Evolutionary conservation across 2,329 filamentous ascomycete species (phyloP).

Genomic region (Ophiostoma triangulosporum): DNA sequence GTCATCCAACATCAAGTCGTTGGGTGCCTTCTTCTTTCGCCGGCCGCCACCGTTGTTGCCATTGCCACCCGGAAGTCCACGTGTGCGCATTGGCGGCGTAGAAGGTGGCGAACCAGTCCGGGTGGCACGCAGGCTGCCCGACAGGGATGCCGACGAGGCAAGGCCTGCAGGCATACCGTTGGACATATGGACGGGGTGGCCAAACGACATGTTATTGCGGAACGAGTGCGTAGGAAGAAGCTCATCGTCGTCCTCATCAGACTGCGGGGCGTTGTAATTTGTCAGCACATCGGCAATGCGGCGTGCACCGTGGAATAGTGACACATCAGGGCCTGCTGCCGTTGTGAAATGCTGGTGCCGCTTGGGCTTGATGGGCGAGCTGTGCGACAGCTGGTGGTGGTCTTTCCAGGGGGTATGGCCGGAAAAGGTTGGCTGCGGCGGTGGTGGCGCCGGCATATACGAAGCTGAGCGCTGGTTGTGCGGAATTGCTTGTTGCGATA

Average conservation of each 20-base stretch:
- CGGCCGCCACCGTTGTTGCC: conserved; percentile 22
- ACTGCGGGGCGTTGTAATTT: conserved; percentile 47
- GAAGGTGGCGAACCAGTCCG: conserved; percentile 67
- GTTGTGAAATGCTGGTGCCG: conserved; percentile 64
- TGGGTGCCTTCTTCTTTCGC: conserved; percentile 32
- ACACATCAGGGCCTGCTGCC: conserved; percentile 56
- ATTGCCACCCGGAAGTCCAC: conserved; percentile 24
- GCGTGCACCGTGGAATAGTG: conserved; percentile 62
- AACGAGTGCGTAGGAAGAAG: conserved; percentile 68
- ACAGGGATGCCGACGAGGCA: background rate
- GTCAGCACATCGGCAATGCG: conserved; percentile 52
- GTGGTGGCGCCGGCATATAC: conserved; percentile 21
- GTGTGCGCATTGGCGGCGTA: conserved; percentile 58
- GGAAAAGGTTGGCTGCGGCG: conserved; percentile 14
- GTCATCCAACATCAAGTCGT: conserved; percentile 19
- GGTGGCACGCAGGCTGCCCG: conserved; percentile 20
- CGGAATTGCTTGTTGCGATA: conserved; percentile 18
- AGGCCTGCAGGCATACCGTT: background rate
- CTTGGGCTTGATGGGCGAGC: conserved; percentile 70
- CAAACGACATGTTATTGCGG: conserved; percentile 28
- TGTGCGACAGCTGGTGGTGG: conserved; percentile 67
- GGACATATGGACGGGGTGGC: background rate
- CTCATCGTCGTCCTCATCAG: conserved; percentile 76
- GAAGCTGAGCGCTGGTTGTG: conserved; percentile 42
- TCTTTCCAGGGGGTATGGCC: conserved; percentile 59